Base-by-base conservation (phyloP, 208 protist species). In the Phytomonas sp. region DNA sequence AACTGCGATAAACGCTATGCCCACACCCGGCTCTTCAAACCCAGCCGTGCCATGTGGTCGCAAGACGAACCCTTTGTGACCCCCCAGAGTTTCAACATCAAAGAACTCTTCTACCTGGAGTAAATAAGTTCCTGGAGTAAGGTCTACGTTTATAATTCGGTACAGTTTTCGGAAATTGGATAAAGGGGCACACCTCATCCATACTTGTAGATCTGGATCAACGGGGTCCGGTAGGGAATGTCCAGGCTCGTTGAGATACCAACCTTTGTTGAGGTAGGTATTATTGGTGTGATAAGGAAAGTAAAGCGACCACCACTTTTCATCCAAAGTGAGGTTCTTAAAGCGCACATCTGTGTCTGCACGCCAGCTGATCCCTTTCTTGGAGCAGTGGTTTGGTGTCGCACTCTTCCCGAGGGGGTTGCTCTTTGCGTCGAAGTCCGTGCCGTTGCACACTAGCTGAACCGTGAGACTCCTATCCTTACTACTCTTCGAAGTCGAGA, bases 171-270 rank as follows among this genome's bases (percentile, higher is more conserved):
- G 84, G 75, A 99, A 99, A 40, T 72, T 96, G 34, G 96, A 82
- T 9, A 98, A 77, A 43, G 89, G 81, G 26, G 98, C 93, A 37
- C 81, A 87, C 43, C 94, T 79, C 89, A 99, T 97, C 98, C 98
- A 99, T 43, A 99, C 97, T 53, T 99, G 97, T 31, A 99, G 90
- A 74, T 99, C 96, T 63, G 96, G 84, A 86, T 99, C 94, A 46
- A 62, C 64, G 40, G 80, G 88, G 64, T 92, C 79, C 28, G 91
- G 90, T 69, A 97, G 66, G 32, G 78, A 40, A 76, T 97, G 93
- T 11, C 88, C 88, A 8, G 88, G 76, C 76, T 96, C 91, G 67
- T 91, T 67, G 26, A 83, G 71, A 74, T 96, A 94, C 86, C 87
- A 96, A 23, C 91, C 91, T 31, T 91, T 79, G 51, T 77, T 82